Evolutionary conservation across 176 grass and related monocot species (phyloP).

Genomic region (Eragrostis curvula): DNA sequence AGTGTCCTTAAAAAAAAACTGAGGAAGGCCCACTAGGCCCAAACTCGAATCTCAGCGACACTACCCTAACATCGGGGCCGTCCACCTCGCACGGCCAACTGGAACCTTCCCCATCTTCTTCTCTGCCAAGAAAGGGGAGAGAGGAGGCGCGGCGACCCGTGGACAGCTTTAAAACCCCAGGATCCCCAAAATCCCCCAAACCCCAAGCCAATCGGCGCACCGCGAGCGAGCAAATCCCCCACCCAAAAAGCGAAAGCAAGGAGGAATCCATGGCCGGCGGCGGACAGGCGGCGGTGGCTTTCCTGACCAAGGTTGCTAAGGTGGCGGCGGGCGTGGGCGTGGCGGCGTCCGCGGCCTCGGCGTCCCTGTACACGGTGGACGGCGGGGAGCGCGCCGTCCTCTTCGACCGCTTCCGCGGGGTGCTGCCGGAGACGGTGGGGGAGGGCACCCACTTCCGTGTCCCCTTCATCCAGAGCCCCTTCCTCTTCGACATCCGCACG

Average conservation of each 20-base stretch:
- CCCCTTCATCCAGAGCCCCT: slow-evolving; percentile 91
- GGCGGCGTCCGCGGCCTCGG: slow-evolving; percentile 47
- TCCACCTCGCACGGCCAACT: neutral
- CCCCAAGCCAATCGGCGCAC: neutral
- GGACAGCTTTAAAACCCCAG: slow-evolving; percentile 20
- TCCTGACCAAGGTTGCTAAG: slow-evolving; percentile 65
- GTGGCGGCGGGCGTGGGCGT: slow-evolving; percentile 61
- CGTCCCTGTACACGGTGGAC: slow-evolving; percentile 87
- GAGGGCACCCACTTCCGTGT: slow-evolving; percentile 93
- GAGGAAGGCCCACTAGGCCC: neutral
- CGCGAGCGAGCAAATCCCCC: slow-evolving; percentile 20
- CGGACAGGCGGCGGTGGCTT: slow-evolving; percentile 55
- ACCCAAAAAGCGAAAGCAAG: neutral
- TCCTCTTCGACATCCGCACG: slow-evolving; percentile 92
- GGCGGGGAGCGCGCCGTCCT: slow-evolving; percentile 87
- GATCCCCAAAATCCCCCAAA: neutral
- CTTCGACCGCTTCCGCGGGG: slow-evolving; percentile 85
- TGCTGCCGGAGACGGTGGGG: slow-evolving; percentile 54
- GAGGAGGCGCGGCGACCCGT: slow-evolving; percentile 6
- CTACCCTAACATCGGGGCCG: neutral
- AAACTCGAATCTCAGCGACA: neutral
- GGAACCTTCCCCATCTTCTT: slow-evolving; percentile 19
- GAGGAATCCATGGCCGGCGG: slow-evolving; percentile 43
- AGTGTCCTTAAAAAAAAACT: too few species aligned
- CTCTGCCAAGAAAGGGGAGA: slow-evolving; percentile 35